A percentile compares a stretch with the other conserved stretches of the same genome.
Conservation (phyloP, 495 filamentous ascomycete genomes). For the Aspergillus indologenus region DNA sequence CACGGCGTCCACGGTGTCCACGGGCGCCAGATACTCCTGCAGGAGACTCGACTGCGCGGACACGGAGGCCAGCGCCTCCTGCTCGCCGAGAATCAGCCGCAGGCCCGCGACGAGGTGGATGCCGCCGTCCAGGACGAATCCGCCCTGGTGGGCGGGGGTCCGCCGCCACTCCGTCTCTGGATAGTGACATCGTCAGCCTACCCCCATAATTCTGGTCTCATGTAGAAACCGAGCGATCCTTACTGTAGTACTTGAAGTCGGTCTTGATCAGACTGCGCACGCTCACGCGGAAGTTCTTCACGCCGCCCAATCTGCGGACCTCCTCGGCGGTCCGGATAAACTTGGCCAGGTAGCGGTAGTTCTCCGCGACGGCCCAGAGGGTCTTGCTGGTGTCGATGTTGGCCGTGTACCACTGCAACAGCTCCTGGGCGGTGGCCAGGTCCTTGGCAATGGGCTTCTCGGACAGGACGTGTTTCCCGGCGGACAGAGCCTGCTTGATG, state of each 20-base stretch:
- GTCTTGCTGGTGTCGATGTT: slow-evolving; percentile 46
- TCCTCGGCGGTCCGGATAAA: slow-evolving; percentile 56
- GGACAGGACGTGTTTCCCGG: slow-evolving; percentile 78
- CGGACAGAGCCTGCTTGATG: slow-evolving; percentile 50
- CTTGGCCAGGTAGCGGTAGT: slow-evolving; percentile 63
- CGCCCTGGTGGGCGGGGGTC: slow-evolving; percentile 67
- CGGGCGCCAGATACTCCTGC: slow-evolving; percentile 62
- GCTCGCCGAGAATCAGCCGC: slow-evolving; percentile 54
- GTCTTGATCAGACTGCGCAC: slow-evolving; percentile 52
- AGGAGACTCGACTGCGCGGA: slow-evolving; percentile 58
- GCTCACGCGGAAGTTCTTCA: slow-evolving; percentile 62
- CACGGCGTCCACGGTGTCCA: slow-evolving; percentile 71
- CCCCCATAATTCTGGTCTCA: neutral
- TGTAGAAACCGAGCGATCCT: slow-evolving; percentile 16
- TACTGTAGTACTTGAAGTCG: slow-evolving; percentile 58
- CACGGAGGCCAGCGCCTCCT: slow-evolving; percentile 43
- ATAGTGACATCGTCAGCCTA: neutral
- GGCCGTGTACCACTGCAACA: slow-evolving; percentile 59
- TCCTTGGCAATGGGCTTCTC: slow-evolving; percentile 80
- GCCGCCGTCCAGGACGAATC: slow-evolving; percentile 75
- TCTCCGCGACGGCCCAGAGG: slow-evolving; percentile 69
- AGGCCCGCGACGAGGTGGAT: slow-evolving; percentile 68
- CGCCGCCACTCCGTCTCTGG: slow-evolving; percentile 74
- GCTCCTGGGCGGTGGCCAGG: slow-evolving; percentile 55
- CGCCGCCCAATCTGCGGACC: slow-evolving; percentile 56